A percentile compares a stretch with the other conserved stretches of the same genome.
phyloP scores from a whole-genome alignment of 495 filamentous ascomycete genomes.

The Acidomyces sp. region DNA sequence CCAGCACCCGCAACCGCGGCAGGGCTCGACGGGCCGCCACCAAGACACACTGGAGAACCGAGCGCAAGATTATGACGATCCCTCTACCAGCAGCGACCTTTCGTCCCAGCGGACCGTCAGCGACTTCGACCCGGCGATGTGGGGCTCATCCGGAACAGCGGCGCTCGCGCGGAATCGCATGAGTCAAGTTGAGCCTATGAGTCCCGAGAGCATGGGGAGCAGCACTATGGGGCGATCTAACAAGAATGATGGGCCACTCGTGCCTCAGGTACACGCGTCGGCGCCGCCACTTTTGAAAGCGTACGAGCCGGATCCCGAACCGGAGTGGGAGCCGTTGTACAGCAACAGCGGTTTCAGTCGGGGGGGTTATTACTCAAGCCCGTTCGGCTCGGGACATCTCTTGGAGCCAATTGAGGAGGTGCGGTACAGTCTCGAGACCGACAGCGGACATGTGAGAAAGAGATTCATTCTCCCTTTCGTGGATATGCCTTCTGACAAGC shows the following conservation, averaged over 20 bases:
- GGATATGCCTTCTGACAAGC: conserved; percentile 4
- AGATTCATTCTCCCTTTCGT: no score
- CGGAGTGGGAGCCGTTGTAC: conserved; percentile 13
- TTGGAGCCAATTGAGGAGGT: conserved; percentile 31
- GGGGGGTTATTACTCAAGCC: conserved; percentile 17
- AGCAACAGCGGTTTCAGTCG: conserved; percentile 18
- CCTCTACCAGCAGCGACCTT: conserved; percentile 17
- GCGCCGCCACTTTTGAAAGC: conserved; percentile 18
- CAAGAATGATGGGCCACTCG: conserved; percentile 24
- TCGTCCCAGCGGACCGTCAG: conserved; percentile 35
- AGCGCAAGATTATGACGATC: conserved; percentile 42
- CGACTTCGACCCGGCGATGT: conserved; percentile 61
- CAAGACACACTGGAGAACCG: conserved; percentile 68
- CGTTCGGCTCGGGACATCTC: conserved; percentile 20
- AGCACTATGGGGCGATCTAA: conserved; percentile 14
- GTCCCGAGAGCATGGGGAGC: conserved; percentile 14
- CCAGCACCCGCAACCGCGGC: conserved; percentile 80
- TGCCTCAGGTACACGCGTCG: conserved; percentile 22
- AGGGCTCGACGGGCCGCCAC: conserved; percentile 68
- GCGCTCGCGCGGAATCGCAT: conserved; percentile 27
- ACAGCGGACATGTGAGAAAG: conserved; percentile 26
- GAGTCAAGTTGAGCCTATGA: conserved; percentile 11
- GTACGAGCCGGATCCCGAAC: conserved; percentile 16
- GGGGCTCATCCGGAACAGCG: conserved; percentile 37
- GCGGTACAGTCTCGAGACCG: conserved; percentile 27